Evolutionary conservation across 805 yeast genomes (phyloP).

Genomic region (Saturnispora zaruensis): DNA sequence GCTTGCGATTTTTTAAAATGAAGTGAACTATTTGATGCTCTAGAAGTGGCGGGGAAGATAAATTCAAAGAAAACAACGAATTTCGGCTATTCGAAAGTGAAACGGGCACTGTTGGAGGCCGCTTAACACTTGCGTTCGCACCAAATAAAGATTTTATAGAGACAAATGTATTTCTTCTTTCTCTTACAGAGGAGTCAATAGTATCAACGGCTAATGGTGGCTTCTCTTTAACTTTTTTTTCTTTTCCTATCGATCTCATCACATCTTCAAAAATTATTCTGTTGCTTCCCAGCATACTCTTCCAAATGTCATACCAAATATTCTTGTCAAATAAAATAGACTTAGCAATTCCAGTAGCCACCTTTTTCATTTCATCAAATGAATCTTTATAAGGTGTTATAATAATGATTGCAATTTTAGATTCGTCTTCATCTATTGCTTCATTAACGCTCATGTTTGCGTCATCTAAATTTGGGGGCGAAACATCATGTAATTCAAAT

Average conservation of each 20-base stretch:
- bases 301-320: slow-evolving; percentile 13
- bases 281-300: slow-evolving; percentile 8
- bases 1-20: slow-evolving; percentile 58
- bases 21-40: slow-evolving; percentile 41
- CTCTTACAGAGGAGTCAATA: background rate
- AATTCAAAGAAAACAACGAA: slow-evolving; percentile 1
- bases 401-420: slow-evolving; percentile 35
- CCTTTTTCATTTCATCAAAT: slow-evolving; percentile 64
- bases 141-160: slow-evolving; percentile 2
- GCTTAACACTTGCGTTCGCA: background rate
- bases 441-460: background rate
- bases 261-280: slow-evolving; percentile 8
- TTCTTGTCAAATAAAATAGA: slow-evolving; percentile 31
- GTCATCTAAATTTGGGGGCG: background rate
- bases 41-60: background rate
- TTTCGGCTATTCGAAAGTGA: slow-evolving; percentile 29
- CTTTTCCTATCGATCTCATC: background rate
- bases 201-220: background rate
- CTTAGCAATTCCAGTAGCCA: slow-evolving; percentile 44
- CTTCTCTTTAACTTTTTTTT: background rate
- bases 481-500: slow-evolving; percentile 24
- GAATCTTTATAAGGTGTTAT: slow-evolving; percentile 67
- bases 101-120: slow-evolving; percentile 19
- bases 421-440: slow-evolving; percentile 15
- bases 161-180: slow-evolving; percentile 3